A percentile compares a stretch with the other conserved stretches of the same genome.
Conservation (phyloP, 148 eudicot genomes). For the Diospyros kaki region DNA sequence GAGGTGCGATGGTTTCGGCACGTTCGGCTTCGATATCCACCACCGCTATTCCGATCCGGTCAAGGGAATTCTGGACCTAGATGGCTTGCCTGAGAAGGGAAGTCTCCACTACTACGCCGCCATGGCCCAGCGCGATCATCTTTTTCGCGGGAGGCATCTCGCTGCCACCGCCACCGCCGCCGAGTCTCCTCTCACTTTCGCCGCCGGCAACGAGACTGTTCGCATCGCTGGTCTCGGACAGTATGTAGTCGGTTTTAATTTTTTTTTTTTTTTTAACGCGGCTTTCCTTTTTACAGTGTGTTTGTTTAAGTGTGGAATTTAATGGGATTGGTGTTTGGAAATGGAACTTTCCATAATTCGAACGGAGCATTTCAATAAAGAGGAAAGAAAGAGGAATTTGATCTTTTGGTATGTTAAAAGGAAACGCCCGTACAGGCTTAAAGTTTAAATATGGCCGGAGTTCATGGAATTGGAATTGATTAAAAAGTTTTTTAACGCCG, state of each 20-base stretch:
- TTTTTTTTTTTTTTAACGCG: too few species aligned
- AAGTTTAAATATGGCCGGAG: too few species aligned
- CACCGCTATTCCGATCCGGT: slow-evolving; percentile 81
- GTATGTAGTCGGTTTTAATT: slow-evolving; percentile 31
- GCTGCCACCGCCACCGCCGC: slow-evolving; percentile 35
- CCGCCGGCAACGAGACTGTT: slow-evolving; percentile 51
- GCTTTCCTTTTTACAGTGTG: too few species aligned
- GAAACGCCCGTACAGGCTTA: too few species aligned
- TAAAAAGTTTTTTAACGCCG: too few species aligned
- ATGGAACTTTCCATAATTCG: too few species aligned
- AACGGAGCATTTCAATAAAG: too few species aligned
- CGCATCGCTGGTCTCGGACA: slow-evolving; percentile 49
- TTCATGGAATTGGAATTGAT: too few species aligned
- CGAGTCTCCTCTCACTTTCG: slow-evolving; percentile 39
- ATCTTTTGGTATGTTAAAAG: too few species aligned
- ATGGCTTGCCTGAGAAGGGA: slow-evolving; percentile 64
- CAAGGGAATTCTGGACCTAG: slow-evolving; percentile 38
- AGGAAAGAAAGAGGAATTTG: too few species aligned
- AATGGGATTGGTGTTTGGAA: too few species aligned
- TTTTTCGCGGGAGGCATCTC: slow-evolving; percentile 52
- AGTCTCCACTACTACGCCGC: slow-evolving; percentile 49
- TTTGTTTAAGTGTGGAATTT: too few species aligned
- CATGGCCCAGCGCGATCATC: slow-evolving; percentile 70
- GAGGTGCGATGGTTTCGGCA: slow-evolving; percentile 33
- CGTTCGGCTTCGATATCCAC: slow-evolving; percentile 64